Evolutionary conservation across 768 basidiomycete genomes (phyloP), one percentile per base, ranked within the genome.

Genomic region (Boletus vermiculosoides): DNA sequence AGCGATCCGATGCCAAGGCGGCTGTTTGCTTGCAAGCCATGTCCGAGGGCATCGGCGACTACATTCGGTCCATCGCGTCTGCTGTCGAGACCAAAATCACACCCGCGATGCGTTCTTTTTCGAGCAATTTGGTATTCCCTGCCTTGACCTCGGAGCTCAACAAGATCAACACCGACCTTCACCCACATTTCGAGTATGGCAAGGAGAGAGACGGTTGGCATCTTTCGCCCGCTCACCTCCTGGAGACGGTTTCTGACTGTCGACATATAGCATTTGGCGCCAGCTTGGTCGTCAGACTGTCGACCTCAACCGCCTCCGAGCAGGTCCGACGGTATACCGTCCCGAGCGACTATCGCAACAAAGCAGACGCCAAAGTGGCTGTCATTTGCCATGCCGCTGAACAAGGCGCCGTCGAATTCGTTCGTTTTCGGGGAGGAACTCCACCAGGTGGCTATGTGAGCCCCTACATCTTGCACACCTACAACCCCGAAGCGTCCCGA

Each of bases 11-110:
- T 51, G 88, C 87, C n/a, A 88, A 86, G 67, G 76, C 79, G 0
- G 89, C 88, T 0, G 88, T 83, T 3, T 83, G 80, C 57, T 69
- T 90, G 23, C 73, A 83, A 16, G 88, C 87, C 0, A 80, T 90
- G 67, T 83, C 85, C 3, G 78, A 83, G 58, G 84, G 84, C 10
- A 73, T 85, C 11, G 84, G 83, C 6, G 70, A 76, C 22, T 84
- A 84, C 60, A 79, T 87, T 44, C 83, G 80, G 18, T 66, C 70
- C 5, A 66, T 84, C 34, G 69, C 70, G 18, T 70, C 71, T 12
- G 74, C 71, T 18, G 61, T 79, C 8, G 82, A 84, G 44, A 70
- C 71, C 30, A 80, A 74, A 46, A 61, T 87, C 46, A 73, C 83
- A 0, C 63, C 78, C 12, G 66, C 73, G 8, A 77, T 77, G 69